These are phyloP conservation scores for Tubosaeta brunneosetosa DNA, from an alignment of 768 basidiomycete species.

Conservation along the genomic window DNA sequence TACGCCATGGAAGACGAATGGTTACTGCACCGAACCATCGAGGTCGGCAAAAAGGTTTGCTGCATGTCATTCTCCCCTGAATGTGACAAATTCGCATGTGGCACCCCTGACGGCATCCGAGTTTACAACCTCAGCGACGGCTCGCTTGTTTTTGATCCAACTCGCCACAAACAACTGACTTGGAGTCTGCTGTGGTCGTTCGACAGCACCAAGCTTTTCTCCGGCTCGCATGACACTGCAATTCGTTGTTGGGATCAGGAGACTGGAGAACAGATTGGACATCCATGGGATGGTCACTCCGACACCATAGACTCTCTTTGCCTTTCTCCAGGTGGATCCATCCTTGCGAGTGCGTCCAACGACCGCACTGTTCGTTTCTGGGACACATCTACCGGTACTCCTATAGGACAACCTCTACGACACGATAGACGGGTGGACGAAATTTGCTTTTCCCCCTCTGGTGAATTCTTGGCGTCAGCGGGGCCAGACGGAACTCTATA, in stretches of 20 bases:
- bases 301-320: not conserved
- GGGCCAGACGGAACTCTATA: not conserved
- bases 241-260: not conserved
- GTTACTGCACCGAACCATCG: not conserved
- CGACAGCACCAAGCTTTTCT: not conserved
- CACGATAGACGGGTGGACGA: not conserved
- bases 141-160: not conserved
- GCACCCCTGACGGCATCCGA: not conserved
- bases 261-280: conserved; percentile 1
- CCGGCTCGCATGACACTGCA: not conserved
- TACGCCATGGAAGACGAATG: not conserved
- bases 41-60: not conserved
- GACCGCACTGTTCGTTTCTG: conserved; percentile 5
- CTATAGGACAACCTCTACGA: not conserved
- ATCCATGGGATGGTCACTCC: conserved; percentile 15
- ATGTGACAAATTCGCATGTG: not conserved
- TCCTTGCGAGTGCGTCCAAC: not conserved
- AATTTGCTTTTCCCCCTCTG: conserved; percentile 7
- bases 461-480: not conserved
- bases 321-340: not conserved
- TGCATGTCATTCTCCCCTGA: conserved; percentile 2
- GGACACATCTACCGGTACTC: not conserved
- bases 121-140: no score
- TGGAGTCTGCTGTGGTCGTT: conserved; percentile 1
- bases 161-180: not conserved